Conservation (phyloP, 1,284 basidiomycete genomes). For the Puccinia novopanici region DNA sequence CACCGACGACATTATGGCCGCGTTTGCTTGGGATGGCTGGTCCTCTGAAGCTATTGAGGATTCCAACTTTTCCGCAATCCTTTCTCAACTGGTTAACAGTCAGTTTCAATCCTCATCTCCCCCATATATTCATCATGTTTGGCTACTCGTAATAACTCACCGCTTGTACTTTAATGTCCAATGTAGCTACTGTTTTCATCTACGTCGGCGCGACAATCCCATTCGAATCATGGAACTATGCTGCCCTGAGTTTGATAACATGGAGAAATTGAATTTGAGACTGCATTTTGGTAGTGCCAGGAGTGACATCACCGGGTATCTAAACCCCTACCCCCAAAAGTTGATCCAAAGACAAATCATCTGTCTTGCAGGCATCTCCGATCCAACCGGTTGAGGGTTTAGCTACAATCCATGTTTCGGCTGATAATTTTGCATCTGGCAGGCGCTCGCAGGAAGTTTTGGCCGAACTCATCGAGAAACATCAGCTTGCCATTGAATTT, state of each 20-base stretch:
- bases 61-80: constrained; percentile 58
- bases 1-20: constrained; percentile 53
- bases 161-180: not conserved
- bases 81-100: constrained; percentile 56
- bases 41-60: constrained; percentile 50
- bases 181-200: constrained; percentile 55
- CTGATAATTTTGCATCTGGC: constrained; percentile 10
- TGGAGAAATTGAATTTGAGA: too few species aligned
- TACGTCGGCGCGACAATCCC: constrained; percentile 60
- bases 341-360: constrained; percentile 15
- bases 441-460: constrained; percentile 64
- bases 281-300: too few species aligned
- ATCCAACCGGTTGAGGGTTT: constrained; percentile 22
- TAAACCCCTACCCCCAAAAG: constrained; percentile 31
- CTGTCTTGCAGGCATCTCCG: not conserved
- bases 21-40: constrained; percentile 58
- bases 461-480: constrained; percentile 70
- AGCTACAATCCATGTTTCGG: constrained; percentile 27
- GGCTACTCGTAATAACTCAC: constrained; percentile 49
- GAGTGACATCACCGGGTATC: too few species aligned
- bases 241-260: constrained; percentile 53
- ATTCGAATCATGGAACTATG: constrained; percentile 55
- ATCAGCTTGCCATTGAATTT: constrained; percentile 77
- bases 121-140: not conserved
- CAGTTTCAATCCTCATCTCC: not conserved